Conservation (phyloP, 306 rosid genomes). For the Geum urbanum region DNA sequence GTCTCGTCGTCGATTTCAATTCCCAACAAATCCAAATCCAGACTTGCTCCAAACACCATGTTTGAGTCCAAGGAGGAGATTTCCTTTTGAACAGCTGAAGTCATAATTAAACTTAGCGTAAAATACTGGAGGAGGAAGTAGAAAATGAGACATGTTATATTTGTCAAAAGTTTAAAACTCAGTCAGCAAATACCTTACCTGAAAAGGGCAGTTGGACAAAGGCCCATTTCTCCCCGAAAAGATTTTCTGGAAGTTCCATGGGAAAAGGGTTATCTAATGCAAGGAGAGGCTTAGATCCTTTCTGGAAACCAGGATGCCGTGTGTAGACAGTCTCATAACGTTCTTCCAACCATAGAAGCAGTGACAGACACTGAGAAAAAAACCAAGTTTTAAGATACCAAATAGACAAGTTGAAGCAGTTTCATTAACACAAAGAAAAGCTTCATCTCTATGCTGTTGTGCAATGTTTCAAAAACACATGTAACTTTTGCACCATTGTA, state of each 20-base stretch:
- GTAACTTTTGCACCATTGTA: neutral
- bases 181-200: slow-evolving; percentile 39
- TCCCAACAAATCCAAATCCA: slow-evolving; percentile 88
- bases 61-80: slow-evolving; percentile 45
- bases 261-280: slow-evolving; percentile 92
- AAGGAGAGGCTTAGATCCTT: slow-evolving; percentile 76
- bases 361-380: slow-evolving; percentile 66
- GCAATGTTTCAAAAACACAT: neutral
- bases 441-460: neutral
- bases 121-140: neutral
- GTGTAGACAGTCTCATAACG: slow-evolving; percentile 73
- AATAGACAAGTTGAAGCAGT: neutral
- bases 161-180: neutral
- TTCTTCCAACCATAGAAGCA: slow-evolving; percentile 84
- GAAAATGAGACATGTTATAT: neutral
- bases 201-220: slow-evolving; percentile 89
- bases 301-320: slow-evolving; percentile 88
- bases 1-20: slow-evolving; percentile 80
- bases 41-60: slow-evolving; percentile 65
- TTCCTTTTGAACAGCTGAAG: slow-evolving; percentile 78
- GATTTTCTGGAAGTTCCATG: slow-evolving; percentile 82
- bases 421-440: neutral
- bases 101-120: neutral
- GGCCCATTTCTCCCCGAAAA: slow-evolving; percentile 91
- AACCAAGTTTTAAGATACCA: neutral